Base-by-base conservation (phyloP, 2,329 filamentous ascomycete genomes). In the Colletotrichum sp. region DNA sequence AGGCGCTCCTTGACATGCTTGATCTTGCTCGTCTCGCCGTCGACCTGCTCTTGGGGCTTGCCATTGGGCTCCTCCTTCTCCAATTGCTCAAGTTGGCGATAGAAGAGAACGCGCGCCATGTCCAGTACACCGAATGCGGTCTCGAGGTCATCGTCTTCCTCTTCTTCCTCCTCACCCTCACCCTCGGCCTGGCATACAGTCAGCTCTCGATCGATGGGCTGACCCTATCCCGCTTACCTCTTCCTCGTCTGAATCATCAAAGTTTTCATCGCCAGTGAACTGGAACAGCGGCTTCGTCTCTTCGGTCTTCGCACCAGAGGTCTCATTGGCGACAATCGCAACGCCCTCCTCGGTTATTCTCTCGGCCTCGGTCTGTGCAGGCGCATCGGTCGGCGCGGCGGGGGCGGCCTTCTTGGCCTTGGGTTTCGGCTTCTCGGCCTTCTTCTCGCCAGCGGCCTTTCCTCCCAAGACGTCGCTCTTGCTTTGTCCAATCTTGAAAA, bases 381-480 rank as follows among this genome's bases (percentile, higher is more conserved):
- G 71, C 66, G 75, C 68, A 48, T 72, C 64, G 57, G 63, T 85
- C 70, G 87, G 83, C 8, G 83, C 84, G 32, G 60, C 85, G 68
- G 67, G 57, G 18, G 63, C 66, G 13, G 83, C 71, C 78, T 86
- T 87, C 82, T 86, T 85, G 67, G 78, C 82, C 80, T 83, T 86
- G 77, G 82, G 73, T 81, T 84, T 84, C 28, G 75, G 21, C 48
- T 74, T 78, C 30, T 76, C 75, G 57, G 77, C 78, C 82, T 88
- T 87, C 79, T 88, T 86, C 85, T 92, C 85, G 81, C 90, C 86
- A 82, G 91, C 84, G 24, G 96, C 94, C 81, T 94, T 94, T 38
- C 94, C 95, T 73, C 97, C 97, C 43, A 99, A 89, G 28, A 99
- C 96, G 82, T 99, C 96, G 82, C 96, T 98, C 85, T 98, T 98